Base-by-base conservation (phyloP, 1,284 basidiomycete genomes). In the Sanghuangporus weigelae region DNA sequence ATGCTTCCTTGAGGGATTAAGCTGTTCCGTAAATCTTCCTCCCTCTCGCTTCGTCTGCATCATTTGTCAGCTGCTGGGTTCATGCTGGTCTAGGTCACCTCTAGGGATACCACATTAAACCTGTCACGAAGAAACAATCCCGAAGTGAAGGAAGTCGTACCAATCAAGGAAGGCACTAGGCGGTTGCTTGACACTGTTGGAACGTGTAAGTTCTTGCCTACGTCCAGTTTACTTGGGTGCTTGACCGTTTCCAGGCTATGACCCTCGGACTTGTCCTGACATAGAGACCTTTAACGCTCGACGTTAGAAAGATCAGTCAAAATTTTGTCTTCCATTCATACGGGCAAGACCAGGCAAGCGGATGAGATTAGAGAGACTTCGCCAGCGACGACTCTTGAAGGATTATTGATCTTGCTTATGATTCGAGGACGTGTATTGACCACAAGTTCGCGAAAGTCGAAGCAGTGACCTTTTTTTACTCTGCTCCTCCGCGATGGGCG, bases 371-470 rank as follows among this genome's bases (percentile, higher is more conserved):
- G 54, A 21, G 53, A 38, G 23, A 66, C 63, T 23, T 61, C 23
- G 21, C 59, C 46, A 31, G 55, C 46, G 39, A 63, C 48, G 54
- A 65, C 64, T 39, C 46, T 49, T 38, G 68, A 69, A 7, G 63
- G 64, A 14, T 66, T 48, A 26, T 59, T 10, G 59, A 65, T 6
- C 69, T 70, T 50, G 65, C 66, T 12, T 62, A 56, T 7, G 69
- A 68, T 2, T 63, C 68, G 4, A 64, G 68, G 7, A 57, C 63
- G 8, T 70, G 68, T 55, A 31, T 69, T 14, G 68, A 67, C 4
- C 62, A 63, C 56, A 69, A 67, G 59, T 69, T 65, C 50, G 66
- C 64, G 14, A 60, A 63, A 53, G 61, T 63, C 16, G 67, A 67
- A 53, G 59, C 59, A 8, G 62, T 66, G 3, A 55, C 59, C 5